Percentiles rank a stretch among this genome's conserved stretches.
Evolutionary conservation across 805 yeast species (phyloP).

Genomic region (Pichia ethanolica): DNA sequence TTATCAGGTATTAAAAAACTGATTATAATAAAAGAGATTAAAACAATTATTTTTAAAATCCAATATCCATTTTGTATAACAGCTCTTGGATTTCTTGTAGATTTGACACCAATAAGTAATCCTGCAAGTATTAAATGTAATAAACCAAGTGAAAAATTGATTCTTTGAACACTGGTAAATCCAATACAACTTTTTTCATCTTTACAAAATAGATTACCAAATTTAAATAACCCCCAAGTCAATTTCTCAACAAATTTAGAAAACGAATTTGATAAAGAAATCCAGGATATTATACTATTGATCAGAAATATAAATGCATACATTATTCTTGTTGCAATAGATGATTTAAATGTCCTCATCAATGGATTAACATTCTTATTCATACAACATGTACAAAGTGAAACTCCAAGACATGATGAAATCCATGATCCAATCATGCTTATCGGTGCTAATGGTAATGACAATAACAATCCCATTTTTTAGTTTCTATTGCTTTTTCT

Average conservation of each 20-base stretch:
- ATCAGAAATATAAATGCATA: constrained; percentile 74
- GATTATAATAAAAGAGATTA: constrained; percentile 47
- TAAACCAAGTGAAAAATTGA: constrained; percentile 80
- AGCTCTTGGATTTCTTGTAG: constrained; percentile 71
- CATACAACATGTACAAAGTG: constrained; percentile 60
- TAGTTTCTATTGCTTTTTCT: neutral
- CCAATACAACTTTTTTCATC: constrained; percentile 75
- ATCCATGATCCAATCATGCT: constrained; percentile 51
- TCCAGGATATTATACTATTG: constrained; percentile 85
- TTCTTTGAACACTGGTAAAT: constrained; percentile 87
- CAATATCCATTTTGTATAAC: constrained; percentile 88
- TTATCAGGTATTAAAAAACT: constrained; percentile 80
- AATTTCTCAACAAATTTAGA: constrained; percentile 64
- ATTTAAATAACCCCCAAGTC: constrained; percentile 60
- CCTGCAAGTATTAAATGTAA: constrained; percentile 68
- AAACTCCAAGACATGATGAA: constrained; percentile 77
- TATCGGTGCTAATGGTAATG: constrained; percentile 58
- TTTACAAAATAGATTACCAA: constrained; percentile 50
- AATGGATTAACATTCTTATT: constrained; percentile 27
- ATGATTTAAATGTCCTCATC: constrained; percentile 49
- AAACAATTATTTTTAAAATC: constrained; percentile 62
- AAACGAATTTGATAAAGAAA: constrained; percentile 79
- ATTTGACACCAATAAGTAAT: constrained; percentile 63
- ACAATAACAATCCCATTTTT: constrained; percentile 59
- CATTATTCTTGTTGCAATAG: constrained; percentile 76